phyloP scores from a whole-genome alignment of 2,329 filamentous ascomycete species.

The Drechslera avenae region DNA sequence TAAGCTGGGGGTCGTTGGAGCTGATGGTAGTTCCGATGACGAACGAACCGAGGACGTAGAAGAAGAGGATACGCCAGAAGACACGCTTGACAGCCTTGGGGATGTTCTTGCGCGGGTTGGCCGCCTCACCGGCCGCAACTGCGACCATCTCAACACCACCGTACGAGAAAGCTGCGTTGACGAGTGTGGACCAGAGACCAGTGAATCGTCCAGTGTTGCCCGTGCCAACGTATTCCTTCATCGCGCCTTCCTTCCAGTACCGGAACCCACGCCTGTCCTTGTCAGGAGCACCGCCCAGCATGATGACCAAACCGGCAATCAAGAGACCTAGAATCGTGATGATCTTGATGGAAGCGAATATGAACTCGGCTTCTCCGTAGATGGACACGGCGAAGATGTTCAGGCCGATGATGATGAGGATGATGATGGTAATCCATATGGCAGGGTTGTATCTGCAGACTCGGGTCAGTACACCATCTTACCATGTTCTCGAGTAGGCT shows the following conservation, averaged over 20 bases:
- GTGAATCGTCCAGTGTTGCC: constrained; percentile 67
- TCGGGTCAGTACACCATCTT: not conserved
- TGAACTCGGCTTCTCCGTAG: constrained; percentile 55
- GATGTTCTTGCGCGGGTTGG: constrained; percentile 50
- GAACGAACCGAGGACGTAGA: constrained; percentile 60
- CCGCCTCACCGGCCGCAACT: constrained; percentile 46
- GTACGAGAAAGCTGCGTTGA: constrained; percentile 57
- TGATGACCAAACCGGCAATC: constrained; percentile 38
- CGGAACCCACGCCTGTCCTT: constrained; percentile 60
- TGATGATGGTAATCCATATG: constrained; percentile 45
- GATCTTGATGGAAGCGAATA: constrained; percentile 58
- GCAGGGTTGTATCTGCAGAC: constrained; percentile 19
- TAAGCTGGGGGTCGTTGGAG: constrained; percentile 57
- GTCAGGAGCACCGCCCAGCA: constrained; percentile 45
- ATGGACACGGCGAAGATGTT: constrained; percentile 47
- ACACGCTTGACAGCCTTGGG: constrained; percentile 61
- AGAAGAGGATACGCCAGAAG: constrained; percentile 61
- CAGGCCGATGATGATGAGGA: constrained; percentile 40
- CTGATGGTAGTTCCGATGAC: constrained; percentile 66
- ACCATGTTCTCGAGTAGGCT: too few species aligned
- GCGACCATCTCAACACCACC: constrained; percentile 47
- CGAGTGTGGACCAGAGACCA: constrained; percentile 60
- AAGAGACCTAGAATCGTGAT: constrained; percentile 44
- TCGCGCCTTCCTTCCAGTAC: constrained; percentile 70
- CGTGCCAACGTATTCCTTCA: constrained; percentile 55